phyloP scores from a whole-genome alignment of 495 filamentous ascomycete species.

The Penicillium mononematosum region DNA sequence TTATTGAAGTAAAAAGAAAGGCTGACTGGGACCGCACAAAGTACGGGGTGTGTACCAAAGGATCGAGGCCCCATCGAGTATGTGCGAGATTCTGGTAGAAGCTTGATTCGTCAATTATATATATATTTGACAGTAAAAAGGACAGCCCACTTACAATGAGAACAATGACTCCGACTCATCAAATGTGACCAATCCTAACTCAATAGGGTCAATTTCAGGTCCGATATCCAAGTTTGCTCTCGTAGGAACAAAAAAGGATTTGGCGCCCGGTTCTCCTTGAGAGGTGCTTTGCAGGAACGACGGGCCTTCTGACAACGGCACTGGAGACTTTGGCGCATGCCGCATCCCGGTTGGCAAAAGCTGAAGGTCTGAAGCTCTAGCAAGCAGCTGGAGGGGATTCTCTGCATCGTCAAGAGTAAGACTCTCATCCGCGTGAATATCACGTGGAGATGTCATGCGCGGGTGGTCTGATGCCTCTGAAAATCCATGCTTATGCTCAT shows the following conservation, averaged over 20 bases:
- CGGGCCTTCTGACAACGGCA: conserved; percentile 16
- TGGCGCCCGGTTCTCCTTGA: conserved; percentile 24
- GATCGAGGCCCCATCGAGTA: conserved; percentile 72
- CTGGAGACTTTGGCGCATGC: conserved; percentile 18
- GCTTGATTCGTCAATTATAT: conserved; percentile 32
- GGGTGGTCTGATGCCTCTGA: conserved; percentile 29
- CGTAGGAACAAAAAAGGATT: conserved; percentile 60
- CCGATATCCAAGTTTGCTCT: conserved; percentile 60
- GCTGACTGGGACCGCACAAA: conserved; percentile 66
- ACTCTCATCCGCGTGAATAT: conserved; percentile 41
- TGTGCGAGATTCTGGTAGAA: conserved; percentile 71
- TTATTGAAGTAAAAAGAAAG: conserved; percentile 69
- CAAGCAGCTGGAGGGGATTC: conserved; percentile 69
- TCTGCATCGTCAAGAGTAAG: conserved; percentile 69
- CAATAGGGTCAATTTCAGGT: conserved; percentile 63
- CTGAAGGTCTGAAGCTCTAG: conserved; percentile 66
- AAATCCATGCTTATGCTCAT: conserved; percentile 28
- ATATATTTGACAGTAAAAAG: not conserved
- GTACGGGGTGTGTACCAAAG: conserved; percentile 57
- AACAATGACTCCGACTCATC: conserved; percentile 64
- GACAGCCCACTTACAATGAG: conserved; percentile 50
- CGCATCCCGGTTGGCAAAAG: conserved; percentile 45
- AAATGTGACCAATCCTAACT: conserved; percentile 60
- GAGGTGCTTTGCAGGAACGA: conserved; percentile 6
- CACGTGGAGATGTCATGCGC: conserved; percentile 31